Conservation (phyloP, 1,284 basidiomycete genomes). For the Austroboletus novae-zelandiae region DNA sequence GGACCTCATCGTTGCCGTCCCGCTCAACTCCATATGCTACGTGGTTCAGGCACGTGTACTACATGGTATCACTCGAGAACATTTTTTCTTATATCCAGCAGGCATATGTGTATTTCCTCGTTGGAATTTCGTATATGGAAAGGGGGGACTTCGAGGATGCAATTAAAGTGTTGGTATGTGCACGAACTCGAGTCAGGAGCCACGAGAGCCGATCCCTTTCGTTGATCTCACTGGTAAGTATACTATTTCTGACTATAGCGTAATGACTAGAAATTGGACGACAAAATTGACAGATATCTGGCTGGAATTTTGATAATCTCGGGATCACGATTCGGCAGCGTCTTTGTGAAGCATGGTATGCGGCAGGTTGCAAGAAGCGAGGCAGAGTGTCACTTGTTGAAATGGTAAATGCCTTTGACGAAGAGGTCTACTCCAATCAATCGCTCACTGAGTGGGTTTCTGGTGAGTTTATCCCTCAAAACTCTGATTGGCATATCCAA, state of each 20-base stretch:
- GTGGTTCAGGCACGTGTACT: not conserved
- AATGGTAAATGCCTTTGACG: not conserved
- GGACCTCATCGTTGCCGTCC: not conserved
- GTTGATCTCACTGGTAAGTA: not conserved
- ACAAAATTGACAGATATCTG: not conserved
- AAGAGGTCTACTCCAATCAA: too few relatives aligned
- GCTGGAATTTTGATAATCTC: not conserved
- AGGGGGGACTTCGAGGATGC: not conserved
- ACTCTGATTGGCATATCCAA: too few relatives aligned
- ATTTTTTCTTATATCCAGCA: not conserved
- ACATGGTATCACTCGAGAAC: fast-evolving
- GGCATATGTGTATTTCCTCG: conserved; percentile 3
- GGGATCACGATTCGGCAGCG: not conserved
- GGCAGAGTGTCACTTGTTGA: not conserved
- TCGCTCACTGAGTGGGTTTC: too few relatives aligned
- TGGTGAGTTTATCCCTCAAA: too few relatives aligned
- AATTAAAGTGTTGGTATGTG: not conserved
- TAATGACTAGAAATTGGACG: not conserved
- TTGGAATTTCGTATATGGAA: not conserved
- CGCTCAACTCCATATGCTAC: not conserved
- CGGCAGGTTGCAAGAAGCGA: not conserved
- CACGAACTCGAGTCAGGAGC: not conserved
- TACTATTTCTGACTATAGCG: too few relatives aligned
- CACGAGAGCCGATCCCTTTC: not conserved
- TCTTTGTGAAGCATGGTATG: not conserved